phyloP scores from a whole-genome alignment of 441 rosid genomes.

The Pelargonium fulgidum region DNA sequence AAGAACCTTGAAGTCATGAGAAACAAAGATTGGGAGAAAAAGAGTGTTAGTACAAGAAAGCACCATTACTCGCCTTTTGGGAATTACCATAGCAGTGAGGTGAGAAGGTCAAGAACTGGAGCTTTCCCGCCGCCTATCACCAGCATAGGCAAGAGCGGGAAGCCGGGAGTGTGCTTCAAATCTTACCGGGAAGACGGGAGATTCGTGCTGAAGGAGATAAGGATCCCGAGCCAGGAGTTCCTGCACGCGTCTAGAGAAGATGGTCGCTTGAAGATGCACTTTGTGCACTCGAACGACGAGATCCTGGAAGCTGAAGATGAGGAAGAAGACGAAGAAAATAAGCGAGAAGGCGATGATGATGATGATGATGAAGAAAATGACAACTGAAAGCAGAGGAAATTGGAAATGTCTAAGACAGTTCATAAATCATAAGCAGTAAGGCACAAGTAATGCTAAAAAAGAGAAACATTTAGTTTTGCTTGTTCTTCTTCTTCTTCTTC shows the following conservation, averaged over 20 bases:
- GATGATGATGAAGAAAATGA: conserved; percentile 19
- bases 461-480: not conserved
- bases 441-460: conserved; percentile 11
- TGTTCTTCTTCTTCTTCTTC: not conserved
- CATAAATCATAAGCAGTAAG: not conserved
- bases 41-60: conserved; percentile 17
- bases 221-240: conserved; percentile 61
- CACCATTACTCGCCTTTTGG: conserved; percentile 8
- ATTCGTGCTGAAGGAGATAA: conserved; percentile 69
- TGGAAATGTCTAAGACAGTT: not conserved
- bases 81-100: conserved; percentile 22
- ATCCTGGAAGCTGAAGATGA: conserved; percentile 32
- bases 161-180: conserved; percentile 65
- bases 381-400: conserved; percentile 7
- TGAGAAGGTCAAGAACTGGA: conserved; percentile 27
- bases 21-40: conserved; percentile 25
- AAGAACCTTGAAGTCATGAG: conserved; percentile 21
- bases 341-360: conserved; percentile 3
- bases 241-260: conserved; percentile 70
- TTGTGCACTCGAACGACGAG: conserved; percentile 50
- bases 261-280: conserved; percentile 58
- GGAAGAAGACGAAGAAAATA: conserved; percentile 27
- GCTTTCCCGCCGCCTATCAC: conserved; percentile 65
- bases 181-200: conserved; percentile 72
- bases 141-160: conserved; percentile 49